Conservation (phyloP, 179 eudicot genomes). For the Beta lomatogona region DNA sequence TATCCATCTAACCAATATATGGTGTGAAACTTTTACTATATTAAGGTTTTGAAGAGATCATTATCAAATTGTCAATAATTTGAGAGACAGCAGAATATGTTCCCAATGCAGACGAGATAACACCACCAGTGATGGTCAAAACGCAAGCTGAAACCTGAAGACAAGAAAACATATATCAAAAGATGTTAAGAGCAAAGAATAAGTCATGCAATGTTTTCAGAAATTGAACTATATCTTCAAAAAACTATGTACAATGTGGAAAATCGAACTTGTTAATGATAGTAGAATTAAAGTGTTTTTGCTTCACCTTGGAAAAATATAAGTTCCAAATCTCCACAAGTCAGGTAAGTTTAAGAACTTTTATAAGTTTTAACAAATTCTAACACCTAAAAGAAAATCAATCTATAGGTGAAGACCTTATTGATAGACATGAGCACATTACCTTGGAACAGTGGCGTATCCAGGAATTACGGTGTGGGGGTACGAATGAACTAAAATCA, state of each 20-base stretch:
- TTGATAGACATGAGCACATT: no score
- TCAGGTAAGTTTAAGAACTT: no score
- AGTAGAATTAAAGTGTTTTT: background rate
- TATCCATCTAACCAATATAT: background rate
- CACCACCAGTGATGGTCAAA: constrained; percentile 58
- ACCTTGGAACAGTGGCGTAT: no score
- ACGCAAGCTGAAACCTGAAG: constrained; percentile 53
- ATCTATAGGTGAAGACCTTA: no score
- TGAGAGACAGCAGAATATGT: constrained; percentile 67
- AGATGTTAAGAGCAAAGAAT: background rate
- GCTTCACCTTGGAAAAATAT: background rate
- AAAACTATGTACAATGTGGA: background rate
- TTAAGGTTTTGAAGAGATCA: background rate
- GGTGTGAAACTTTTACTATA: background rate
- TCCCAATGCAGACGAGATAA: constrained; percentile 60
- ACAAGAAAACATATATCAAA: background rate
- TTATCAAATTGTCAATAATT: constrained; percentile 50
- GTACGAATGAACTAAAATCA: no score
- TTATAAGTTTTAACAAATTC: no score
- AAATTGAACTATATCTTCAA: background rate
- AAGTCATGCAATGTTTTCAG: background rate
- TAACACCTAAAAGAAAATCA: no score
- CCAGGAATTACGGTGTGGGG: no score
- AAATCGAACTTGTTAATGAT: no score
- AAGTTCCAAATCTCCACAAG: no score